Evolutionary conservation across 176 grass and related monocot genomes (phyloP), one percentile per base, ranked within the genome.

Genomic region (Panicum miliaceum): DNA sequence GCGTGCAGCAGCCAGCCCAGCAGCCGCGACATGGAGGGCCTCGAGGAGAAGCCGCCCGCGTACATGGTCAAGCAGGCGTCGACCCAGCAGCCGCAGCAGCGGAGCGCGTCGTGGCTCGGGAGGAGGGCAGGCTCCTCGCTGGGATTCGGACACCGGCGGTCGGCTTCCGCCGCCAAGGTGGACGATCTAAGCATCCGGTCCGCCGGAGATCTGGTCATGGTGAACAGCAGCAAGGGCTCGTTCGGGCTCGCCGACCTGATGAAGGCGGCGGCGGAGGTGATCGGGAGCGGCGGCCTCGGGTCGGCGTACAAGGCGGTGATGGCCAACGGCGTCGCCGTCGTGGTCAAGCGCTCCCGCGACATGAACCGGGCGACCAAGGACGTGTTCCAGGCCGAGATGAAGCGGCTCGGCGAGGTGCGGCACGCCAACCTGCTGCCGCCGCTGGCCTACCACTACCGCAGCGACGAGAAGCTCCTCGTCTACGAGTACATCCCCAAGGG

Each of bases 401-500:
- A 36, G 69, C 85, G 75, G 62, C 83, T 98, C 1, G 96, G 96
- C 34, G 47, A 56, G 26, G 63, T 87, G 43, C 68, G 66, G 13
- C 96, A 98, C 46, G 77, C 89, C 43, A 98, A 95, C 80, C 51
- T 98, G 77, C 86, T 92, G 16, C 80, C 96, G 45, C 93, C 87
- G 32, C 91, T 95, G 46, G 93, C 91, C 0, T 98, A 93, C 87
- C 91, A 93, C 42, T 98, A 91, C 73, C 82, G 93, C 12, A 85
- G 71, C 67, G 91, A 98, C 62, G 96, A 98, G 89, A 98, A 98
- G 91, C 84, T 98, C 5, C 56, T 98, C 7, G 87, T 95, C 9
- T 89, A 74, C 20, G 96, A 98, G 76, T 98, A 91, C 87, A 95
- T 98, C 54, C 89, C 96, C 42, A 98, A 95, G 78, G 93, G 96